phyloP scores from a whole-genome alignment of 2,329 filamentous ascomycete species.

The Diaporthe nobilis region DNA sequence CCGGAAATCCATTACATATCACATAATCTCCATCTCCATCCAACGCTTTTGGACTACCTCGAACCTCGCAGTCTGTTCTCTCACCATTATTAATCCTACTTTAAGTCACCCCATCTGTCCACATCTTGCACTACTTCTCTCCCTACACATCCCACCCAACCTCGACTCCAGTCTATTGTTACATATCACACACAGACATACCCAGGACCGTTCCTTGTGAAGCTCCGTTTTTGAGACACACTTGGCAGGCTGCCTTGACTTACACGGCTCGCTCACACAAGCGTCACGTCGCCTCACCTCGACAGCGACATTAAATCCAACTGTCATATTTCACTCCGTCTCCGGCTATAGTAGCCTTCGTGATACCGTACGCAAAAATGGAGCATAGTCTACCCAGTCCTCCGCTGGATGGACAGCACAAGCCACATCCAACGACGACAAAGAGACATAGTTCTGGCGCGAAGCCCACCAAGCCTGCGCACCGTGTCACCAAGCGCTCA shows the following conservation, averaged over 20 bases:
- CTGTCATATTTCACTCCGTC: neutral
- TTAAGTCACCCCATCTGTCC: slow-evolving; percentile 36
- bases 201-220: neutral
- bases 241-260: slow-evolving; percentile 17
- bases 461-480: slow-evolving; percentile 64
- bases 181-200: slow-evolving; percentile 1
- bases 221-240: neutral
- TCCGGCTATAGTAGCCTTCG: neutral
- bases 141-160: slow-evolving; percentile 13
- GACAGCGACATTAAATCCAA: neutral
- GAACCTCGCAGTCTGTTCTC: slow-evolving; percentile 17
- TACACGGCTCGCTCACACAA: slow-evolving; percentile 22
- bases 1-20: slow-evolving; percentile 42
- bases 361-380: slow-evolving; percentile 54
- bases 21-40: slow-evolving; percentile 41
- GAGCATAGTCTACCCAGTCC: slow-evolving; percentile 66
- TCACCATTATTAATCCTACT: slow-evolving; percentile 43
- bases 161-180: slow-evolving; percentile 10
- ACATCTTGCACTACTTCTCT: slow-evolving; percentile 35
- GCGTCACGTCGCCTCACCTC: neutral
- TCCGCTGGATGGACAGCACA: slow-evolving; percentile 62
- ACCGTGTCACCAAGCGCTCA: slow-evolving; percentile 67
- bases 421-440: slow-evolving; percentile 50
- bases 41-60: slow-evolving; percentile 17
- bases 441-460: slow-evolving; percentile 58